These are phyloP conservation scores for Tripterygium wilfordii DNA, from an alignment of 177 flowering plant species.

Conservation along the genomic window DNA sequence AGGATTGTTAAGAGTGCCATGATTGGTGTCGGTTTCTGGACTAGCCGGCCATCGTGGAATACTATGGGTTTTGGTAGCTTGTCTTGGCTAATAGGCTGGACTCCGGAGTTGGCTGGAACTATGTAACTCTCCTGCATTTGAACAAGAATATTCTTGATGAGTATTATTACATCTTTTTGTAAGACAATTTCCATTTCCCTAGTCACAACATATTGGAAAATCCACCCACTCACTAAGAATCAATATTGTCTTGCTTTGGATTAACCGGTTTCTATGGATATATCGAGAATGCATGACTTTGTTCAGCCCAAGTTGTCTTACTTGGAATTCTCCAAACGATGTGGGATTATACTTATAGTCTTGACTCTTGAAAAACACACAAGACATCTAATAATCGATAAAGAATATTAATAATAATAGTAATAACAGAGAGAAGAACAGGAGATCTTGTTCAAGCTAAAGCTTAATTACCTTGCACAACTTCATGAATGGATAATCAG, in stretches of 20 bases:
- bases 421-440: neutral
- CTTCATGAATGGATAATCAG: constrained; percentile 47
- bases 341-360: too few relatives aligned
- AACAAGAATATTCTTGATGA: too few relatives aligned
- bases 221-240: too few relatives aligned
- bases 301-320: too few relatives aligned
- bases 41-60: constrained; percentile 70
- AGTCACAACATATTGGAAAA: neutral
- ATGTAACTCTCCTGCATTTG: constrained; percentile 50
- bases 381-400: neutral
- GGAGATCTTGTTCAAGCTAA: neutral
- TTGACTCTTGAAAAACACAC: too few relatives aligned
- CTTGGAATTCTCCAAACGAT: too few relatives aligned
- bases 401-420: too few relatives aligned
- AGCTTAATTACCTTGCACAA: constrained; percentile 39
- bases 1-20: constrained; percentile 44
- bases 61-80: constrained; percentile 55
- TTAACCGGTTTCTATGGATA: too few relatives aligned
- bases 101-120: constrained; percentile 33
- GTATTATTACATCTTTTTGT: neutral
- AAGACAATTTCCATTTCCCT: neutral
- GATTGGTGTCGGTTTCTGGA: constrained; percentile 47
- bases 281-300: too few relatives aligned
- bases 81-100: constrained; percentile 34
- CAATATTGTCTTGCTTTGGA: too few relatives aligned